These are phyloP conservation scores for Epichloe gansuensis DNA, from an alignment of 2,329 filamentous ascomycete species.

Conservation along the genomic window DNA sequence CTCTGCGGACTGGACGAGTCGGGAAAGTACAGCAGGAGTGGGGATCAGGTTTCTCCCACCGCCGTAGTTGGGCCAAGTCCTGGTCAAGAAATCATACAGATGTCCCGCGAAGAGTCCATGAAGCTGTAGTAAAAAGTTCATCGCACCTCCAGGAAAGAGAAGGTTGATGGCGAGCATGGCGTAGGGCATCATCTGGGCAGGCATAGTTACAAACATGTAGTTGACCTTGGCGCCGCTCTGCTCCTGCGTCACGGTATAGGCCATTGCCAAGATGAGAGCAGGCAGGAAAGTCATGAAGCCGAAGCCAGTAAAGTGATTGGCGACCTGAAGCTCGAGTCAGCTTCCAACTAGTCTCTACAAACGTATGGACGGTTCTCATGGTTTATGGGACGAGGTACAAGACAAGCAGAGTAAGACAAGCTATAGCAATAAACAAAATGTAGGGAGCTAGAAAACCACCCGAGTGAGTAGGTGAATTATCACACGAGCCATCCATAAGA, in stretches of 20 bases:
- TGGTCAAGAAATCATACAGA: conserved; percentile 77
- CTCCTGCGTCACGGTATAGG: conserved; percentile 78
- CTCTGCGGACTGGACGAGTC: conserved; percentile 42
- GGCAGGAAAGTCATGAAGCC: conserved; percentile 34
- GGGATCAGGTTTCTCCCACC: conserved; percentile 65
- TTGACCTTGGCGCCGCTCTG: conserved; percentile 63
- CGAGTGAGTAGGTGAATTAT: conserved; percentile 38
- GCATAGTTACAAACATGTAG: conserved; percentile 76
- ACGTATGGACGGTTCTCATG: not conserved
- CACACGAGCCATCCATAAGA: conserved; percentile 57
- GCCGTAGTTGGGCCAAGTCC: conserved; percentile 80
- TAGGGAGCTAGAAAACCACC: conserved; percentile 53
- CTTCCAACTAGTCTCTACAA: conserved; percentile 3
- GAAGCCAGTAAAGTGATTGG: conserved; percentile 22
- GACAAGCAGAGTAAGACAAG: not conserved
- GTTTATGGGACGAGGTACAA: not conserved
- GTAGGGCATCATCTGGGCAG: conserved; percentile 68
- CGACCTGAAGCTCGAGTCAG: conserved; percentile 14
- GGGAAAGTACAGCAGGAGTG: conserved; percentile 61
- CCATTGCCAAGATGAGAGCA: conserved; percentile 66
- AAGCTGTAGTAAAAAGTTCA: conserved; percentile 47
- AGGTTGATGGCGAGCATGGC: conserved; percentile 67
- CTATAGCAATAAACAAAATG: conserved; percentile 26
- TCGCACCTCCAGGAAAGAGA: conserved; percentile 46
- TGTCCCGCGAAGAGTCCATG: conserved; percentile 83